Conservation (phyloP, 2,329 filamentous ascomycete species). For the Sclerotinia nivalis region DNA sequence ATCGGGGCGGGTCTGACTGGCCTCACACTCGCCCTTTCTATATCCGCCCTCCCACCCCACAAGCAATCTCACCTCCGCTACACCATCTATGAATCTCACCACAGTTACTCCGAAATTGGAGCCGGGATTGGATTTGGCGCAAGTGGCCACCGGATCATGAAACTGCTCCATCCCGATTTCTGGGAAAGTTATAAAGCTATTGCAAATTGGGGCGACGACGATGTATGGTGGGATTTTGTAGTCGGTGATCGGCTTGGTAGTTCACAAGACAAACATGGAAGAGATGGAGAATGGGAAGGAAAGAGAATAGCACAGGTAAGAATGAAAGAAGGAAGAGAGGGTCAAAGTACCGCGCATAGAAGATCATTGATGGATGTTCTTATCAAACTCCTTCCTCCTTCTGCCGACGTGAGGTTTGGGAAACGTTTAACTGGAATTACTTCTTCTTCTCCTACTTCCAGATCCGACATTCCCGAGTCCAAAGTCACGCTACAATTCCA, state of each 20-base stretch:
- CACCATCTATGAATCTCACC: constrained; percentile 9
- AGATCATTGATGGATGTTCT: constrained; percentile 12
- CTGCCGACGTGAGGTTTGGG: constrained; percentile 3
- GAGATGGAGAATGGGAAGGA: not conserved
- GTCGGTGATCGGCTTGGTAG: not conserved
- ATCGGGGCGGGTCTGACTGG: constrained; percentile 2
- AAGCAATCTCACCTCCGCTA: not conserved
- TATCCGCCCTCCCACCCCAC: not conserved
- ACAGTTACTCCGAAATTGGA: constrained; percentile 4
- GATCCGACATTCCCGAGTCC: not conserved
- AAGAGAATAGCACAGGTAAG: not conserved
- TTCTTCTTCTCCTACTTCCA: not conserved
- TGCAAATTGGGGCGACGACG: constrained; percentile 10
- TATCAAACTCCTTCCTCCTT: constrained; percentile 6
- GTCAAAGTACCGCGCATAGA: constrained; percentile 5
- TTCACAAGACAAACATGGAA: not conserved
- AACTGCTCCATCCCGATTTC: not conserved
- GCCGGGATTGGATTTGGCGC: constrained; percentile 11
- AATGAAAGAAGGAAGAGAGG: constrained; percentile 15
- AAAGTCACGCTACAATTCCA: not conserved
- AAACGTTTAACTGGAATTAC: not conserved
- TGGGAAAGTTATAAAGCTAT: constrained; percentile 9
- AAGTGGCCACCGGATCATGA: constrained; percentile 12
- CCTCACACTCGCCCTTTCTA: not conserved
- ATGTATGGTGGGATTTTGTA: constrained; percentile 11